Conservation (phyloP, 1,284 basidiomycete species). For the Malassezia globosa region DNA sequence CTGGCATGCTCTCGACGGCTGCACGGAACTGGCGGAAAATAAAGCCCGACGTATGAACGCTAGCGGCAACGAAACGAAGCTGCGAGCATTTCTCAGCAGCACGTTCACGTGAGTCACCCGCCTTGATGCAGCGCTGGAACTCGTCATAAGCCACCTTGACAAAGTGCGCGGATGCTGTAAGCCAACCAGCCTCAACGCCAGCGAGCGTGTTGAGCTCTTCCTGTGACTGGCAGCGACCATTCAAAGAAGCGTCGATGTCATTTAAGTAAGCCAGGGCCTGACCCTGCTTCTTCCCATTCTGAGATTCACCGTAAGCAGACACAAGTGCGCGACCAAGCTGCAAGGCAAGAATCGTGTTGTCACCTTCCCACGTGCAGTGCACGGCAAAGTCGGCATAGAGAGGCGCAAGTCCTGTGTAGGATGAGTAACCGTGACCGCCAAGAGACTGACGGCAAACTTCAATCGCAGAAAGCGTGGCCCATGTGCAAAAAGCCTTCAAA, state of each 20-base stretch:
- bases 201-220: constrained; percentile 49
- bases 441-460: constrained; percentile 54
- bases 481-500: constrained; percentile 56
- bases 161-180: constrained; percentile 52
- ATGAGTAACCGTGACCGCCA: constrained; percentile 55
- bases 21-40: constrained; percentile 46
- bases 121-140: constrained; percentile 49
- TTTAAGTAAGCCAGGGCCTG: constrained; percentile 51
- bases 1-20: constrained; percentile 35
- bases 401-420: constrained; percentile 53
- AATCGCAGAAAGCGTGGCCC: constrained; percentile 54
- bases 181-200: constrained; percentile 52
- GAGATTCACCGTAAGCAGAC: constrained; percentile 50
- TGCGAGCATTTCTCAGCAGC: constrained; percentile 54
- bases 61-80: constrained; percentile 53
- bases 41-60: constrained; percentile 47
- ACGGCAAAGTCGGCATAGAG: constrained; percentile 52
- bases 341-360: constrained; percentile 53
- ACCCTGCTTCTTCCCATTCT: constrained; percentile 50
- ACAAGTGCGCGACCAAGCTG: constrained; percentile 54
- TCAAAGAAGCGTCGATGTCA: constrained; percentile 46
- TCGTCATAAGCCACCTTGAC: constrained; percentile 53
- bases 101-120: constrained; percentile 51
- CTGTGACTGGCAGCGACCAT: constrained; percentile 47
- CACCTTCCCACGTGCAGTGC: constrained; percentile 53